Evolutionary conservation across 768 basidiomycete genomes (phyloP).

Genomic region (Lactarius vividus): DNA sequence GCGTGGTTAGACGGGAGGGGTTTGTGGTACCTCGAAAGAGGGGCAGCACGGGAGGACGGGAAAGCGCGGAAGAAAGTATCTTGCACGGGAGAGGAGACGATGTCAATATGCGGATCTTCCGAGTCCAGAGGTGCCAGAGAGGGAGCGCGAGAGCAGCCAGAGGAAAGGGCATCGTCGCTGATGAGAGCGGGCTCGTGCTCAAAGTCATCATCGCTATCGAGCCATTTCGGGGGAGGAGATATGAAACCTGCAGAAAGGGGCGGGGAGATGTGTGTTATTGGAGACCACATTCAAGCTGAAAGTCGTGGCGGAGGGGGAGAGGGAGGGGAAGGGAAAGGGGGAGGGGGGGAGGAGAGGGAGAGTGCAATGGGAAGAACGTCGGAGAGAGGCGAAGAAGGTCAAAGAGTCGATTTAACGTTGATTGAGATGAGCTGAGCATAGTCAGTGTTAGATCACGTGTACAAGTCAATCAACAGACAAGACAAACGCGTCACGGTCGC

Average conservation of each 20-base stretch:
- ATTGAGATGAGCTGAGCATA: neutral
- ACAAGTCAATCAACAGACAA: conserved; percentile 4
- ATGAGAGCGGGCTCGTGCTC: conserved; percentile 26
- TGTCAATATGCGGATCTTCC: conserved; percentile 25
- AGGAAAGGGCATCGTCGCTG: conserved; percentile 26
- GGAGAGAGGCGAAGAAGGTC: neutral
- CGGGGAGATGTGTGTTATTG: conserved; percentile 4
- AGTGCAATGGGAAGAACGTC: neutral
- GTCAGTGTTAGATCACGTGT: conserved; percentile 2
- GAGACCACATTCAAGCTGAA: conserved; percentile 16
- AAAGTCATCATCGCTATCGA: conserved; percentile 25
- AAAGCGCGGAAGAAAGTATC: conserved; percentile 19
- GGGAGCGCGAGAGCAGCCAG: conserved; percentile 21
- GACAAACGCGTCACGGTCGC: conserved; percentile 3
- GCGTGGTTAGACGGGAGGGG: neutral
- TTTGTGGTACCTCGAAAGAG: conserved; percentile 8
- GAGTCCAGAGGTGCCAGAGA: conserved; percentile 20
- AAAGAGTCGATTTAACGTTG: neutral
- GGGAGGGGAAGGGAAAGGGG: neutral
- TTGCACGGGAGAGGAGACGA: conserved; percentile 24
- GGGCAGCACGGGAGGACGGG: conserved; percentile 1
- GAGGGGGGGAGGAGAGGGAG: neutral
- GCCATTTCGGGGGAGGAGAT: conserved; percentile 19
- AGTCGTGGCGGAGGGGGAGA: conserved; percentile 8
- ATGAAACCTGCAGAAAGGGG: conserved; percentile 3